Conservation (phyloP, 1,284 basidiomycete genomes). For the Cutaneotrichosporon cavernicola region DNA sequence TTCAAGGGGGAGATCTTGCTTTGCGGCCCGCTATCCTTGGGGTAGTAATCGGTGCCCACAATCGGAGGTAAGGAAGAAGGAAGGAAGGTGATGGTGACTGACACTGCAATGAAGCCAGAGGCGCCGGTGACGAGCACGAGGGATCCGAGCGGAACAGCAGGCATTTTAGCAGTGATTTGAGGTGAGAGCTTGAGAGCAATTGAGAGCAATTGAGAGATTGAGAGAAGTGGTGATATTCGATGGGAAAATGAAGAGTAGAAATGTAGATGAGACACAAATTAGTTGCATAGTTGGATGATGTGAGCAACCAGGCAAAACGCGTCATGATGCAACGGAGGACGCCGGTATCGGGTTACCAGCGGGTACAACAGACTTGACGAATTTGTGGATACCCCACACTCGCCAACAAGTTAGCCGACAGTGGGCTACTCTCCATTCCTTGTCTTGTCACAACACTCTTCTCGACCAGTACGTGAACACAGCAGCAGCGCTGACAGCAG, state of each 20-base stretch:
- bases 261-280: neutral
- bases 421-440: neutral
- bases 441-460: neutral
- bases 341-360: neutral
- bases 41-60: neutral
- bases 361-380: too few species aligned
- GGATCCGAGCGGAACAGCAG: slow-evolving; percentile 51
- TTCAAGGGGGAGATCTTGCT: neutral
- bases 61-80: neutral
- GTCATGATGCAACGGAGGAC: neutral
- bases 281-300: neutral
- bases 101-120: slow-evolving; percentile 54
- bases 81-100: slow-evolving; percentile 9
- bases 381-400: neutral
- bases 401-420: neutral
- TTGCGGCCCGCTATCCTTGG: too few species aligned
- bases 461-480: neutral
- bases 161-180: slow-evolving; percentile 44
- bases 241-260: neutral
- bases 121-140: slow-evolving; percentile 56
- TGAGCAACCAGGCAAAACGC: neutral
- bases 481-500: neutral
- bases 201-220: too few species aligned
- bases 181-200: neutral
- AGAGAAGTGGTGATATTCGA: neutral